These are phyloP conservation scores for Mycosphaerella sp. DNA, from an alignment of 2,329 filamentous ascomycete genomes.

Conservation along the genomic window DNA sequence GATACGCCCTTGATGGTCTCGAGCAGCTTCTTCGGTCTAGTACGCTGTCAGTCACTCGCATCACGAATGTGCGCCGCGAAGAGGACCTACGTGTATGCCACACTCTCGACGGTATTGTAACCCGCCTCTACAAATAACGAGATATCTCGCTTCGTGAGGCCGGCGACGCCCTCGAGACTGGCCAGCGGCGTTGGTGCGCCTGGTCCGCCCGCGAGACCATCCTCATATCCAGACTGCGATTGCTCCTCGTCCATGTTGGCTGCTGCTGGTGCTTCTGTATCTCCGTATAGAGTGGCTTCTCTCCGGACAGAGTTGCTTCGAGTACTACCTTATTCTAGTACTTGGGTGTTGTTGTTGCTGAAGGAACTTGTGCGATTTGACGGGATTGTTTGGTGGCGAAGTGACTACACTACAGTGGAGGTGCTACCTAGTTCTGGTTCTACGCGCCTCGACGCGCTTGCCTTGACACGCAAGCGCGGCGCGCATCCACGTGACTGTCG, in stretches of 20 bases:
- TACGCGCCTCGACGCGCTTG: too few relatives aligned
- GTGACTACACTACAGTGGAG: too few relatives aligned
- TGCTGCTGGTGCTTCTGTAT: neutral
- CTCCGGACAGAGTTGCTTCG: neutral
- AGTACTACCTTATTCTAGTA: too few relatives aligned
- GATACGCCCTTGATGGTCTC: constrained; percentile 98
- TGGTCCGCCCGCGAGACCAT: constrained; percentile 67
- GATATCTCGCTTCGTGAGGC: constrained; percentile 90
- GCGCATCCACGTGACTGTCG: neutral
- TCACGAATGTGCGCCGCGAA: neutral
- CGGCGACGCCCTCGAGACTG: constrained; percentile 79
- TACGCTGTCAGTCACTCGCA: constrained; percentile 22
- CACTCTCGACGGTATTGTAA: constrained; percentile 89
- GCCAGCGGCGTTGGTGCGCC: constrained; percentile 88
- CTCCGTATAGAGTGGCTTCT: neutral
- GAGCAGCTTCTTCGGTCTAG: constrained; percentile 61
- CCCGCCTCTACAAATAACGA: constrained; percentile 87
- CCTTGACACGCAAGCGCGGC: too few relatives aligned
- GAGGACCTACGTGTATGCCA: constrained; percentile 73
- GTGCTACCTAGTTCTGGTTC: too few relatives aligned
- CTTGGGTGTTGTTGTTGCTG: neutral
- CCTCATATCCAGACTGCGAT: constrained; percentile 67
- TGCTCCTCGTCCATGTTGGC: constrained; percentile 51
- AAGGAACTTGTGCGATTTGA: neutral
- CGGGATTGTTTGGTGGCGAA: neutral